Base-by-base conservation (phyloP, 2,329 filamentous ascomycete species). In the Alternaria sp. region DNA sequence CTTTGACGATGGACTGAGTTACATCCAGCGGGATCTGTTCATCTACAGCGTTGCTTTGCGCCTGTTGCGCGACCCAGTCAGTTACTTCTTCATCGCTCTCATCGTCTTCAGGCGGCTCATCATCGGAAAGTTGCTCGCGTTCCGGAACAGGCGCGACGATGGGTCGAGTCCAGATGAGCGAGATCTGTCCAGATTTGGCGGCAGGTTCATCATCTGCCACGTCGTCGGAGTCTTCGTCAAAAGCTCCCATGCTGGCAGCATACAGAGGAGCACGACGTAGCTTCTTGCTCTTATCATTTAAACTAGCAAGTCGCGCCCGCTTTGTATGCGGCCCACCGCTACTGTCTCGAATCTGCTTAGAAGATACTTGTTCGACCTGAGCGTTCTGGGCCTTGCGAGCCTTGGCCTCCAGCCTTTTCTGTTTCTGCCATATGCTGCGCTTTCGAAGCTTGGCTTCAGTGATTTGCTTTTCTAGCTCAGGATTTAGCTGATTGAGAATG, bases 271-370 rank as follows among this genome's bases (percentile, higher is more conserved):
- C 63, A 1, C 67, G 62, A 38, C 66, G 68, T 46, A 68, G 63
- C 3, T 54, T 54, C 28, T 68, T 69, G 30, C 64, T 69, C 46
- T 63, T 69, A 46, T 72, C 70, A 28, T 73, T 74, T 51, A 74
- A 63, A 41, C 68, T 74, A n/a, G 69, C 71, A 48, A 74, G 64
- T 49, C 71, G 64, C 12, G 62, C 59, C 28, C 68, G 66, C 42
- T 64, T 72, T 16, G 47, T 54, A n/a, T 55, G 65, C 24, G 62
- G 57, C 43, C 43, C 60, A 22, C 54, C 61, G 18, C 48, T 44
- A 18, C n/a, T 26, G 5, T 51, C 52, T 39, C 51, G 16, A 26
- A 47, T 20, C 42, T 62, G 54, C 38, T 64, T 69, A 18, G 57
- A 57, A 26, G 61, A 47, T 9, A 44, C 61, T 39, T 57, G 49